phyloP scores from a whole-genome alignment of 331 rosid species.

The Malus hybrid region DNA sequence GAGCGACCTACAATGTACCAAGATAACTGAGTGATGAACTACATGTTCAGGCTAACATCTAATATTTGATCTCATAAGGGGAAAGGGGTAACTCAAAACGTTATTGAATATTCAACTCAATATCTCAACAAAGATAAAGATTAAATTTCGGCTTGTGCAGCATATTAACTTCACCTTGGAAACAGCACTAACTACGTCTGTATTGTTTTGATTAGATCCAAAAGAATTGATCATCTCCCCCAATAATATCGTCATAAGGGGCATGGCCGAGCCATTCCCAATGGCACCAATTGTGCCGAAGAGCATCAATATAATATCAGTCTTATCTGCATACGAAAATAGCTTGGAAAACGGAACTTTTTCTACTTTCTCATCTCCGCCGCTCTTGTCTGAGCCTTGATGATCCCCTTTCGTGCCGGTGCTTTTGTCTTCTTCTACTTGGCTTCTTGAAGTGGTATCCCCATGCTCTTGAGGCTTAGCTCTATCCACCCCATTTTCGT shows the following conservation, averaged over 20 bases:
- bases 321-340: constrained; percentile 11
- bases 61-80: neutral
- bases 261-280: constrained; percentile 10
- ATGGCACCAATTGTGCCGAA: constrained; percentile 8
- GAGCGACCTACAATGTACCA: constrained; percentile 40
- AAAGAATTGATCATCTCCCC: constrained; percentile 15
- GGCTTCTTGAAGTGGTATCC: neutral
- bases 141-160: neutral
- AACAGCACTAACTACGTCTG: constrained; percentile 16
- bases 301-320: constrained; percentile 1
- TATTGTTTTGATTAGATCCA: constrained; percentile 20
- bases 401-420: neutral
- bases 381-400: neutral
- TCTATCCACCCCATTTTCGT: neutral
- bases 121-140: neutral
- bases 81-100: neutral
- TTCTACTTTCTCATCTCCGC: neutral
- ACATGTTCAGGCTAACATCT: neutral
- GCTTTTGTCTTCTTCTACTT: neutral
- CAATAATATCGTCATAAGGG: constrained; percentile 12
- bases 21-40: neutral
- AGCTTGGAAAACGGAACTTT: constrained; percentile 4
- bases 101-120: neutral
- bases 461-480: neutral
- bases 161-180: constrained; percentile 33